Evolutionary conservation across 192 early-diverging fungal species (phyloP), one percentile per base, ranked within the genome.

Genomic region (Gonapodya prolifera): DNA sequence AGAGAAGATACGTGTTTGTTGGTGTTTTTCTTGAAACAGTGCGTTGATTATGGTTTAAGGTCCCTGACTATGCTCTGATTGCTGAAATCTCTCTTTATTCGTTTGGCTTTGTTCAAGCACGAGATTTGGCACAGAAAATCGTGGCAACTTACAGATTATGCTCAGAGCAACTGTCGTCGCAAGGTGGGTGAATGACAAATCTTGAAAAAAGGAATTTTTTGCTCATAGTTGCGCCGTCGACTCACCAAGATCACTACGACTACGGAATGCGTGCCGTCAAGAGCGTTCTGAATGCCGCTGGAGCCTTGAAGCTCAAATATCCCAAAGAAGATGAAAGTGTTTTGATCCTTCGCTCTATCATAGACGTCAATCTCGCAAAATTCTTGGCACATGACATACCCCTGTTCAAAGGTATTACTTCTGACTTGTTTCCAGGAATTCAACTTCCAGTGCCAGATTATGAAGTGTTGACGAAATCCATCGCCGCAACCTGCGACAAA

Each of bases 191-290:
- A 75, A 34, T 75, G n/a, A 2, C 23, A 75, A 2, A 31, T 34
- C n/a, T n/a, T n/a, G 31, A n/a, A 2, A 2, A 75, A n/a, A 34
- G 31, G 23, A 34, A 75, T 75, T 2, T n/a, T 75, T n/a, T 16
- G 8, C 23, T 61, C 23, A 61, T 61, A 23, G 8, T 61, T 61
- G 8, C 8, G 8, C 45, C 45, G 8, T 8, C n/a, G n/a, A n/a
- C 45, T 23, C 23, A 16, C 23, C 23, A 61, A 61, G 45, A 61
- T 61, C 45, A 61, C 45, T 61, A 78, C 73, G 88, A 89, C 71
- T 89, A 89, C 75, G 88, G 88, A 16, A 89, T 89, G 88, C 36
- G 88, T 75, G 88, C 88, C 34, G 88, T 89, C 29, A 89, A 89
- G 36, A 88, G 86, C 0, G 88, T 89, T 1, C 81, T 89, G 23